Percentiles rank a stretch among this genome's conserved stretches.
Evolutionary conservation across 495 filamentous ascomycete genomes (phyloP).

Genomic region (Aspergillus incahuasiensis): DNA sequence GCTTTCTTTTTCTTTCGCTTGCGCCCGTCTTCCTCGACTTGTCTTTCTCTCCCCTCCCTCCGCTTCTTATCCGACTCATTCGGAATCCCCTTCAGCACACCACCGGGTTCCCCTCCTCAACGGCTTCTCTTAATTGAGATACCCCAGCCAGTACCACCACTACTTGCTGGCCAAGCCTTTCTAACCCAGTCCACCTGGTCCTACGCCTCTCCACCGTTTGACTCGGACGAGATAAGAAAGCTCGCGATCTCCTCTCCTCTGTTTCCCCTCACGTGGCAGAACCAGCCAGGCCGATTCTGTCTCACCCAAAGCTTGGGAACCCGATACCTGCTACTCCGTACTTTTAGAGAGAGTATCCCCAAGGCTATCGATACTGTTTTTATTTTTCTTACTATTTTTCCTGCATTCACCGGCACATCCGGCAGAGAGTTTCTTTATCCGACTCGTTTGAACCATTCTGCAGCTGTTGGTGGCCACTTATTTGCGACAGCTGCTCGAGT

Average conservation of each 20-base stretch:
- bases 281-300: conserved; percentile 12
- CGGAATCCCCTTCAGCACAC: background rate
- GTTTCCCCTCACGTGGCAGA: conserved; percentile 24
- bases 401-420: conserved; percentile 6
- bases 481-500: conserved; percentile 16
- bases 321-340: background rate
- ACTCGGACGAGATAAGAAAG: conserved; percentile 11
- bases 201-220: conserved; percentile 2
- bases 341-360: background rate
- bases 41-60: conserved; percentile 1
- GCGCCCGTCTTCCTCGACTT: background rate
- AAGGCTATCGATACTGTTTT: background rate
- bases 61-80: background rate
- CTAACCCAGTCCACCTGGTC: conserved; percentile 14
- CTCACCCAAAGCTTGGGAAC: conserved; percentile 13
- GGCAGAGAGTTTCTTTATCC: conserved; percentile 10
- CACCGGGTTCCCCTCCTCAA: background rate
- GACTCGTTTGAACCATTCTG: conserved; percentile 18
- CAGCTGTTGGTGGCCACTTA: conserved; percentile 22
- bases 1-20: conserved; percentile 14
- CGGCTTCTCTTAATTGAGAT: conserved; percentile 10
- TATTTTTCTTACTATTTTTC: conserved; percentile 12
- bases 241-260: conserved; percentile 14
- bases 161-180: conserved; percentile 19
- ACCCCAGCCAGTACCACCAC: conserved; percentile 8